Evolutionary conservation across 164 flowering plant species (phyloP).

Genomic region (Macadamia integrifolia): DNA sequence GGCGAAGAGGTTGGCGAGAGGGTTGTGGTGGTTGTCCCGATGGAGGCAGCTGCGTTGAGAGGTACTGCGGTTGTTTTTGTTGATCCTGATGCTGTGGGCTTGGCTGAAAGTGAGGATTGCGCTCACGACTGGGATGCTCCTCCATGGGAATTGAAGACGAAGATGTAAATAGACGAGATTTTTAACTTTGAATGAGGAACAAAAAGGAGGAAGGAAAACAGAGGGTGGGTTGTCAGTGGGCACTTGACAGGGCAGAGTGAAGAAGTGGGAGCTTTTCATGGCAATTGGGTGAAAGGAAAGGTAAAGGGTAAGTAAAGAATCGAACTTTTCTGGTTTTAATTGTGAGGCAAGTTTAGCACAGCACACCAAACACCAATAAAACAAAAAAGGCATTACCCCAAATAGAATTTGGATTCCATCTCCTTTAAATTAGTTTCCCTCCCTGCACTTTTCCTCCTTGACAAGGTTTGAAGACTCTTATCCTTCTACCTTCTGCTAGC

Average conservation of each 20-base stretch:
- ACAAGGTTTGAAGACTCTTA: too few species aligned
- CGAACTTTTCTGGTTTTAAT: constrained; percentile 14
- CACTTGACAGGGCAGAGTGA: neutral
- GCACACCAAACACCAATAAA: too few species aligned
- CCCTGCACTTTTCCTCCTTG: too few species aligned
- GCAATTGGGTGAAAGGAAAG: constrained; percentile 26
- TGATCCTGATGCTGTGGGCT: neutral
- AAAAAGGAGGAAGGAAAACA: neutral
- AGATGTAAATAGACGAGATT: neutral
- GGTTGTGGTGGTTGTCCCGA: too few species aligned
- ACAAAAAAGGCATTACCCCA: too few species aligned
- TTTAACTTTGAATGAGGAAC: too few species aligned
- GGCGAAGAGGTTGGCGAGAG: too few species aligned
- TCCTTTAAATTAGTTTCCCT: too few species aligned
- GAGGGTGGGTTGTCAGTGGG: neutral
- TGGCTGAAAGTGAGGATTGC: constrained; percentile 44
- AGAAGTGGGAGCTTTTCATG: constrained; percentile 15
- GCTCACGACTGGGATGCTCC: constrained; percentile 17
- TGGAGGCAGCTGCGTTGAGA: too few species aligned
- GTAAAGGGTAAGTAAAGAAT: constrained; percentile 45
- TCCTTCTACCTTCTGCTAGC: too few species aligned
- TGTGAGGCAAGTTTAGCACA: neutral
- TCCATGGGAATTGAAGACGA: neutral
- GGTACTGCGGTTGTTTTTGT: too few species aligned
- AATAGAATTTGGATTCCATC: too few species aligned